Base-by-base conservation (phyloP, 2,329 filamentous ascomycete species). In the Diatrype stigma region DNA sequence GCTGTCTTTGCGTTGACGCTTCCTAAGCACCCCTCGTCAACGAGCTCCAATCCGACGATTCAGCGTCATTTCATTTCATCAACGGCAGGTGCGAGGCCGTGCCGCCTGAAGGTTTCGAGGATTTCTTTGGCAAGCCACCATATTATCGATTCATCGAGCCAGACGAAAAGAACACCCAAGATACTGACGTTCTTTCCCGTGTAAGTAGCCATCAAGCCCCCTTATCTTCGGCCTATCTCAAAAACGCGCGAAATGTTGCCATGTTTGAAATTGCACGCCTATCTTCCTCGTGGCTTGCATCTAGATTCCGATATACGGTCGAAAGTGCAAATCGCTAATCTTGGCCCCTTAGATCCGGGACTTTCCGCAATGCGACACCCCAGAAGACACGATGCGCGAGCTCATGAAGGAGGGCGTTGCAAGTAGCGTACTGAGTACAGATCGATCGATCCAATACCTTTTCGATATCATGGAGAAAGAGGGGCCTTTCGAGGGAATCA, bases 81-180 rank as follows among this genome's bases (percentile, higher is more conserved):
- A 68, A 81, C 46, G 79, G 77, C 3, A 73, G 73, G 16, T 74
- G 77, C 57, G 68, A 72, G 42, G 76, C 76, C 2, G 66, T 68
- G 1, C 78, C 79, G 4, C 79, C 79, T 0, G 63, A 73, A 17
- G 79, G 79, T 0, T 83, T 80, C 51, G 77, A 79, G 50, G 72
- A 79, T 45, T 83, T 79, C 63, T 83, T 82, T 60, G 80, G 80
- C 14, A 70, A 71, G 5, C 75, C 75, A 0, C 80, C 79, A 7
- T 76, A 80, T 56, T 81, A 73, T 63, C 75, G 79, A 28, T 81
- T 81, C 64, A 78, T 82, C 51, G 73, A 79, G 55, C 71, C 73
- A 3, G 70, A 70, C 46, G 70, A 76, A 30, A 73, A 73, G 51
- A 65, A 71, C 35, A 66, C 66, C 5, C 59, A 70, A 14, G 63